Conservation (phyloP, 148 eudicot species). For the Fagopyrum tataricum region DNA sequence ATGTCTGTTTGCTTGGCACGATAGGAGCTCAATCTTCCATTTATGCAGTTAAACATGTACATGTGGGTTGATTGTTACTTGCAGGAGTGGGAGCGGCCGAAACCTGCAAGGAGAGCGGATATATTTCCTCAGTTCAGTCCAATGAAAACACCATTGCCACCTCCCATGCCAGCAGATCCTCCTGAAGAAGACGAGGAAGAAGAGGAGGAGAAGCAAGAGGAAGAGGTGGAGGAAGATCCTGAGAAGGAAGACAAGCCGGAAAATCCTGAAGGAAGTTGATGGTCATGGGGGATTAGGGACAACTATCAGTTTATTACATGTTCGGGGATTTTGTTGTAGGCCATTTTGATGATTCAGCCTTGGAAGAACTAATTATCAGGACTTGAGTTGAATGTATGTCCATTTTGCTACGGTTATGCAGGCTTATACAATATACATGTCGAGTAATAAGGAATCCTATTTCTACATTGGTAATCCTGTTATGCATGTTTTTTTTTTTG, state of each 20-base stretch:
- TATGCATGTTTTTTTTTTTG: too few relatives aligned
- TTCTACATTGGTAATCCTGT: too few relatives aligned
- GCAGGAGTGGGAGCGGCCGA: constrained; percentile 89
- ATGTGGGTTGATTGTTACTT: constrained; percentile 5
- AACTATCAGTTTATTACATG: not conserved
- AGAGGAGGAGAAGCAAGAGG: constrained; percentile 49
- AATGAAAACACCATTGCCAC: constrained; percentile 94
- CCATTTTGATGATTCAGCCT: constrained; percentile 5
- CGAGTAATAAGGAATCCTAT: too few relatives aligned
- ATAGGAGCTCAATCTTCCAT: not conserved
- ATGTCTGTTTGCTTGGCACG: not conserved
- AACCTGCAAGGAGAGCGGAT: constrained; percentile 77
- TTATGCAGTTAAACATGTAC: not conserved
- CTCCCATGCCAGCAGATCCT: constrained; percentile 86
- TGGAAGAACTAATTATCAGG: not conserved
- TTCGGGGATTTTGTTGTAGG: constrained; percentile 11
- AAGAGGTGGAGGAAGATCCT: constrained; percentile 41
- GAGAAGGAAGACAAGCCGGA: constrained; percentile 49
- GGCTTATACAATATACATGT: too few relatives aligned
- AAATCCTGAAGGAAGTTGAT: constrained; percentile 9
- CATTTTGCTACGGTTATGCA: not conserved
- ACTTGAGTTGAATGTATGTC: not conserved
- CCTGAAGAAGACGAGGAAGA: constrained; percentile 79
- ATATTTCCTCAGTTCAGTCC: constrained; percentile 90
- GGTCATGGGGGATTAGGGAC: not conserved